Evolutionary conservation across 495 filamentous ascomycete genomes (phyloP).

Genomic region (Penicillium roqueforti): DNA sequence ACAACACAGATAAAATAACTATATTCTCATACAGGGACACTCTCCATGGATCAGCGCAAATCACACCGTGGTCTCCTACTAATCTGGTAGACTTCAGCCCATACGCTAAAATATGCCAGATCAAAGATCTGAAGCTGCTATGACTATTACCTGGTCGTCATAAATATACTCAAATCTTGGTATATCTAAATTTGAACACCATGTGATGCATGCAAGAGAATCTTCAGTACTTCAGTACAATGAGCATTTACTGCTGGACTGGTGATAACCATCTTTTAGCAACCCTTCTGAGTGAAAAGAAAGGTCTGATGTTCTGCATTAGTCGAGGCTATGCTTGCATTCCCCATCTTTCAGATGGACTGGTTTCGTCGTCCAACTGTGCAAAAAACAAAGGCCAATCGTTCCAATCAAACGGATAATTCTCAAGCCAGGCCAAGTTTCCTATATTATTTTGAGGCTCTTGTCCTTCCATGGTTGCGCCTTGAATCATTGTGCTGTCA

Average conservation of each 20-base stretch:
- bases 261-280: neutral
- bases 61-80: too few species aligned
- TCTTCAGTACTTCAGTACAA: neutral
- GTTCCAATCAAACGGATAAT: slow-evolving; percentile 15
- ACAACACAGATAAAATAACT: too few species aligned
- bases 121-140: too few species aligned
- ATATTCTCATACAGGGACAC: too few species aligned
- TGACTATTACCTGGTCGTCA: too few species aligned
- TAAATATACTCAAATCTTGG: too few species aligned
- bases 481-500: neutral
- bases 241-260: neutral
- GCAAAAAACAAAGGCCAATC: slow-evolving; percentile 15
- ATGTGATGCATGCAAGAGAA: neutral
- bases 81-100: too few species aligned
- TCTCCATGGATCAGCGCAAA: too few species aligned
- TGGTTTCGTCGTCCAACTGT: slow-evolving; percentile 2
- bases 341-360: slow-evolving; percentile 1
- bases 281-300: neutral
- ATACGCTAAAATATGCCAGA: too few species aligned
- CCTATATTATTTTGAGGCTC: neutral
- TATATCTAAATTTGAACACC: too few species aligned
- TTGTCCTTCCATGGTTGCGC: neutral
- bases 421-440: neutral
- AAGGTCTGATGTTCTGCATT: neutral
- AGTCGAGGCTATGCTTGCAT: neutral